Percentiles rank a stretch among this genome's conserved stretches.
These are phyloP conservation scores for Trichoderma sp. DNA, from an alignment of 2,329 filamentous ascomycete genomes.

Conservation along the genomic window DNA sequence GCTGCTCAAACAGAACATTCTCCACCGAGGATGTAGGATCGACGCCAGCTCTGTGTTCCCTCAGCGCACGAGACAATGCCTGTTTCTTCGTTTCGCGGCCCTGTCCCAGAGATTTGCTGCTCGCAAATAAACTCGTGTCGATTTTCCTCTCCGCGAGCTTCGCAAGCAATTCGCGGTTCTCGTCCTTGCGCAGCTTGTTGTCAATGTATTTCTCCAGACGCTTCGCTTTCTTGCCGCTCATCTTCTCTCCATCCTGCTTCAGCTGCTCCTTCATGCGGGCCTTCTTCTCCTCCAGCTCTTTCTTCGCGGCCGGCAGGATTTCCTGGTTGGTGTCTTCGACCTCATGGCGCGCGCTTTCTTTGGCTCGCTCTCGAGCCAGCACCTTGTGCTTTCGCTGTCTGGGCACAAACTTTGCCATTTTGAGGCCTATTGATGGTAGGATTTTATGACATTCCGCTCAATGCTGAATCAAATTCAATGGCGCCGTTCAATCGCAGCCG, in stretches of 20 bases:
- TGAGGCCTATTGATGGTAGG: neutral
- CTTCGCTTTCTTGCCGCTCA: slow-evolving; percentile 64
- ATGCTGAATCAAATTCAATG: slow-evolving; percentile 18
- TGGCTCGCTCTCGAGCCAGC: slow-evolving; percentile 58
- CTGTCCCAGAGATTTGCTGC: slow-evolving; percentile 72
- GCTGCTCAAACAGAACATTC: slow-evolving; percentile 51
- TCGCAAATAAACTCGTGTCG: slow-evolving; percentile 77
- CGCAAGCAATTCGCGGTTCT: slow-evolving; percentile 78
- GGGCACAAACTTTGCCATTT: slow-evolving; percentile 58
- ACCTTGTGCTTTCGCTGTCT: slow-evolving; percentile 67
- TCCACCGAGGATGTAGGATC: slow-evolving; percentile 50
- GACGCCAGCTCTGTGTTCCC: slow-evolving; percentile 63
- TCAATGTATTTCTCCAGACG: slow-evolving; percentile 71
- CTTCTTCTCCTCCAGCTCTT: slow-evolving; percentile 52
- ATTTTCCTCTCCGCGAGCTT: slow-evolving; percentile 76
- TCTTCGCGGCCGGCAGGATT: slow-evolving; percentile 42
- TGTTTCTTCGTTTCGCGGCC: slow-evolving; percentile 69
- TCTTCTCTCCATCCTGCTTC: slow-evolving; percentile 48
- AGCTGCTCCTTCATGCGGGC: slow-evolving; percentile 54
- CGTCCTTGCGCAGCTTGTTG: slow-evolving; percentile 90
- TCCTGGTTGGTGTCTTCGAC: slow-evolving; percentile 38
- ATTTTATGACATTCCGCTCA: slow-evolving; percentile 21
- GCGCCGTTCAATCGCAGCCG: slow-evolving; percentile 10
- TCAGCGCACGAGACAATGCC: slow-evolving; percentile 59
- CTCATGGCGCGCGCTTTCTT: slow-evolving; percentile 41